Percentiles rank a stretch among this genome's conserved stretches.
phyloP scores from a whole-genome alignment of 2,329 filamentous ascomycete genomes.

The Aschersonia sp. region DNA sequence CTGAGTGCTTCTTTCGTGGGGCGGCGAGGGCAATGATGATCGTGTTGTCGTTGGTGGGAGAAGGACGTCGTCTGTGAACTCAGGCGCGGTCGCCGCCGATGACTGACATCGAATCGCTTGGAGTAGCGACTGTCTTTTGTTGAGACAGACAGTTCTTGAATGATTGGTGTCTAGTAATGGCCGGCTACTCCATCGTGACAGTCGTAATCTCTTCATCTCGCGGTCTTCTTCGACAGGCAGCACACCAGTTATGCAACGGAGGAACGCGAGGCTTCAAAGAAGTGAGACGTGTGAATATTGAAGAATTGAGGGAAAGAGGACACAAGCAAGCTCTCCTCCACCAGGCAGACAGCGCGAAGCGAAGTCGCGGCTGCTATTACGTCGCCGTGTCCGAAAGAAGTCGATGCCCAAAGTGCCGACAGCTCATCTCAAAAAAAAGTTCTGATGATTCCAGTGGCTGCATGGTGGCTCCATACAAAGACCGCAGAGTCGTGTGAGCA shows the following conservation, averaged over 20 bases:
- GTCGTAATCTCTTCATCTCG: constrained; percentile 27
- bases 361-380: not conserved
- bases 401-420: not conserved
- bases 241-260: no score
- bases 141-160: constrained; percentile 10
- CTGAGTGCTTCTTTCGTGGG: constrained; percentile 46
- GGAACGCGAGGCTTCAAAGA: not conserved
- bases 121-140: constrained; percentile 12
- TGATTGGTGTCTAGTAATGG: constrained; percentile 22
- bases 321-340: not conserved
- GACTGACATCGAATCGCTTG: constrained; percentile 17
- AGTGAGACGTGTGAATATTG: not conserved
- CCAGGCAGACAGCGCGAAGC: not conserved
- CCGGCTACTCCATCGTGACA: constrained; percentile 23
- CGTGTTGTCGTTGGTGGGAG: constrained; percentile 9
- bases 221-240: not conserved
- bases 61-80: constrained; percentile 8
- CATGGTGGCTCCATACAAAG: not conserved
- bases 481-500: not conserved
- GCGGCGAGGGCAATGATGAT: constrained; percentile 52
- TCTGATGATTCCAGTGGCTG: not conserved
- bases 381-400: not conserved
- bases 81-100: constrained; percentile 12
- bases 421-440: not conserved
- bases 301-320: not conserved